phyloP scores from a whole-genome alignment of 768 basidiomycete species.

The Lactifluus rugatus region DNA sequence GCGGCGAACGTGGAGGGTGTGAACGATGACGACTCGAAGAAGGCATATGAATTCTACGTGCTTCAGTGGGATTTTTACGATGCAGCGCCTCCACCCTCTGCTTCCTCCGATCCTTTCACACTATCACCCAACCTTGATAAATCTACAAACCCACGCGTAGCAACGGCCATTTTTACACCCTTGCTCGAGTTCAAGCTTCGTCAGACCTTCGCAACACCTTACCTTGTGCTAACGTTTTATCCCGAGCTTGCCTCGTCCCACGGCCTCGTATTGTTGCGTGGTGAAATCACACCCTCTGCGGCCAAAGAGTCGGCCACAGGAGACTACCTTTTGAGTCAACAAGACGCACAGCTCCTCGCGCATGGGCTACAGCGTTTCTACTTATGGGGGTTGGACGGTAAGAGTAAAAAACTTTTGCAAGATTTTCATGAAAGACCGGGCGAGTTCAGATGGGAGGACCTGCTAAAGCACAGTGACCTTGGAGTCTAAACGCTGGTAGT shows the following conservation, averaged over 20 bases:
- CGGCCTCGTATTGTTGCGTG: constrained; percentile 75
- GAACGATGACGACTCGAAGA: constrained; percentile 30
- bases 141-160: constrained; percentile 38
- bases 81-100: constrained; percentile 48
- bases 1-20: constrained; percentile 26
- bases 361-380: constrained; percentile 83
- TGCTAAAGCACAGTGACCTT: constrained; percentile 42
- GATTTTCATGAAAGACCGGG: constrained; percentile 71
- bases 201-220: constrained; percentile 79
- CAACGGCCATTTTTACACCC: constrained; percentile 87
- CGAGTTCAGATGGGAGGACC: constrained; percentile 74
- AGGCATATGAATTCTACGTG: constrained; percentile 71
- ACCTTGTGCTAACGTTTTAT: constrained; percentile 85
- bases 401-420: constrained; percentile 44
- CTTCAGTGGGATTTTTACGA: constrained; percentile 87
- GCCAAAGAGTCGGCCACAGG: constrained; percentile 25
- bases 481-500: not conserved
- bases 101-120: constrained; percentile 32
- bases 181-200: constrained; percentile 88
- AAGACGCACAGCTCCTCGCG: constrained; percentile 76
- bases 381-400: constrained; percentile 42
- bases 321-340: constrained; percentile 57
- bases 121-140: constrained; percentile 28
- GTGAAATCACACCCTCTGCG: constrained; percentile 76
- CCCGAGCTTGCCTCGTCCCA: constrained; percentile 79